Evolutionary conservation across 164 flowering plant genomes (phyloP).

Genomic region (Vitis amurensis): DNA sequence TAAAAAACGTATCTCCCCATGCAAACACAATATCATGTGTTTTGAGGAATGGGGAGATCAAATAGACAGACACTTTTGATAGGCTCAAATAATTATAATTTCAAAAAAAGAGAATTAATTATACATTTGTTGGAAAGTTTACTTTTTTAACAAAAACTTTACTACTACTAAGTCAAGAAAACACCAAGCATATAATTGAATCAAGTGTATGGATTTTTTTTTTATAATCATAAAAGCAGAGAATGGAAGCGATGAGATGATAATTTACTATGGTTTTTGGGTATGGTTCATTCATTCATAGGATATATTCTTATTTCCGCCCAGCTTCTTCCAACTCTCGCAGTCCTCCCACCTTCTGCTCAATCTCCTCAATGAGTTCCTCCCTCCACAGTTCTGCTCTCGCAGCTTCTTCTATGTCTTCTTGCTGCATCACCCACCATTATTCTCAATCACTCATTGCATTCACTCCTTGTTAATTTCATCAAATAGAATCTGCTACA

Average conservation of each 20-base stretch:
- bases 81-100: too few species aligned
- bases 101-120: too few species aligned
- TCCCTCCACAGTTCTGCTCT: conserved; percentile 83
- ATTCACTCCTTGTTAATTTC: not conserved
- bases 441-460: not conserved
- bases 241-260: not conserved
- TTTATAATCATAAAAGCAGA: not conserved
- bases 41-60: too few species aligned
- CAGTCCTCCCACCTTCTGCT: conserved; percentile 80
- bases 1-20: accelerated
- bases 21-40: accelerated
- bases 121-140: too few species aligned
- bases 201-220: not conserved
- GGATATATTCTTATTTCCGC: conserved; percentile 32
- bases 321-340: conserved; percentile 79
- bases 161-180: too few species aligned
- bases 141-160: too few species aligned
- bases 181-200: not conserved
- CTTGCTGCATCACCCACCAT: conserved; percentile 58
- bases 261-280: too few species aligned
- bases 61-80: too few species aligned
- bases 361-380: conserved; percentile 87
- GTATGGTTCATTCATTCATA: too few species aligned
- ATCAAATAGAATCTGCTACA: not conserved
- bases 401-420: conserved; percentile 68